phyloP scores from a whole-genome alignment of 768 basidiomycete genomes.

The Boletus patriciae region DNA sequence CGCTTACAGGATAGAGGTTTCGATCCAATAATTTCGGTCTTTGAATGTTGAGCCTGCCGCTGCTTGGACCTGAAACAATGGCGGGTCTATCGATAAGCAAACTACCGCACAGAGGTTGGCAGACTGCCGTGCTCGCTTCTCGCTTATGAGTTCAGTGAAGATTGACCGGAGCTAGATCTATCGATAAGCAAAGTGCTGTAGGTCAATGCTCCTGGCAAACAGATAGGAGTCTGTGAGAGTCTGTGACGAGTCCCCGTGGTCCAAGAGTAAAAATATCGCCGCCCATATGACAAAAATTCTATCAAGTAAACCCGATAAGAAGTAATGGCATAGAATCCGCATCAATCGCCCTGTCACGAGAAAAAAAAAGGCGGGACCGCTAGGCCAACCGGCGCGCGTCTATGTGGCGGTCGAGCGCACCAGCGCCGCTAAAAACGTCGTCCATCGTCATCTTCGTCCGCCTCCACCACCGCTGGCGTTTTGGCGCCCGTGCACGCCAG shows the following conservation, averaged over 20 bases:
- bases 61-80: no score
- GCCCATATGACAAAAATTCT: neutral
- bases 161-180: neutral
- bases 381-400: neutral
- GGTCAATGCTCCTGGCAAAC: no score
- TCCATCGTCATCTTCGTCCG: neutral
- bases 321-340: neutral
- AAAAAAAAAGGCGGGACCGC: neutral
- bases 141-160: neutral
- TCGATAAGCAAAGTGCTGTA: neutral
- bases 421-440: slow-evolving; percentile 16
- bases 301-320: neutral
- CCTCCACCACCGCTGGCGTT: neutral
- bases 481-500: slow-evolving; percentile 9
- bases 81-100: no score
- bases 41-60: no score
- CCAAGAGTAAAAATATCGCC: neutral
- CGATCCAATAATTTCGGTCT: no score
- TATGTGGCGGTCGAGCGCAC: neutral
- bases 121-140: no score
- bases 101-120: no score
- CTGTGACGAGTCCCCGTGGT: no score
- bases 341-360: neutral
- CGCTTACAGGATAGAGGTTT: no score
- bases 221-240: no score